Evolutionary conservation across 768 basidiomycete genomes (phyloP), one percentile per base, ranked within the genome.

Genomic region (Exsudoporus frostii): DNA sequence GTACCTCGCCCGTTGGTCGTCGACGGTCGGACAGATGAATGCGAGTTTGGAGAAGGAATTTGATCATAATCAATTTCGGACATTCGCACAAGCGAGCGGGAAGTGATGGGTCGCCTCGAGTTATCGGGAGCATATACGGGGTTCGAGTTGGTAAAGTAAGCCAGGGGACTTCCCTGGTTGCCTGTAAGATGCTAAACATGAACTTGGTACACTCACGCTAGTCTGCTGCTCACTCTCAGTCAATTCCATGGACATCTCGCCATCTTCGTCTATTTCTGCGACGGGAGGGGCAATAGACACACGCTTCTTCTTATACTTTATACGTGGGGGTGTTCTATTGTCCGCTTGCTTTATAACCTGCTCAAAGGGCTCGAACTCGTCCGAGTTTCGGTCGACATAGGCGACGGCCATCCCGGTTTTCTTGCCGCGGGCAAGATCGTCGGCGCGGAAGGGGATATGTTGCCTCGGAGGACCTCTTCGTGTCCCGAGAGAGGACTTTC

Each of bases 321-420:
- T 75, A 40, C 72, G 74, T 19, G 83, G 84, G 2, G 84, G 86
- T 5, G 83, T 78, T n/a, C 81, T 75, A 45, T 78, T 78, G 70
- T 87, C 86, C 2, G 79, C 86, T 61, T 88, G 86, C 46, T 79
- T 77, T 42, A 91, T 77, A 48, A 92, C 65, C 62, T 89, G 79
- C 50, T 86, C 87, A 66, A 91, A 91, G 0, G 83, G 85, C 66
- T 92, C 89, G 65, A 91, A 90, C 27, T 88, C 90, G 68, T 90
- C 90, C 24, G 87, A 87, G 65, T 81, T 82, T 59, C 82, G 83
- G 55, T 86, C 82, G 51, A 90, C 81, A 62, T 81, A 79, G 36
- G 72, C 78, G 14, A 91, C 83, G 0, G 81, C 76, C 49, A 90
- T 77, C 5, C 90, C 90, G 0, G 90, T 92, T 66, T 83, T 88